Evolutionary conservation across 805 yeast genomes (phyloP), one percentile per base, ranked within the genome.

Genomic region (Sporopachydermia quercuum): DNA sequence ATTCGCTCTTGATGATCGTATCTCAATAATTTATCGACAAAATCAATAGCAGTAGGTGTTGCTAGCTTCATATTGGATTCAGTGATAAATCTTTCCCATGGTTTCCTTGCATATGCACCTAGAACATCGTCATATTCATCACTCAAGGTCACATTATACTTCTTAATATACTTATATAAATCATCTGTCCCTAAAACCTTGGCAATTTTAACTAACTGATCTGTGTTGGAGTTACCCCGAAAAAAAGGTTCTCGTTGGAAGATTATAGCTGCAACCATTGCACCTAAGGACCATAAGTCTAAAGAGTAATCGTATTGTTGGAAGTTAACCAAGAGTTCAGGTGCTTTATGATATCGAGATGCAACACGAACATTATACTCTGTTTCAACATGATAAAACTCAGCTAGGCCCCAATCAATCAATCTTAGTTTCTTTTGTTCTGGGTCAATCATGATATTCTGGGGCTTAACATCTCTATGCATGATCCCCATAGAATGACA

Each of bases 371-470:
- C 96, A 53, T 87, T 87, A 53, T 83, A 87, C 51, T 84, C 94
- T 55, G 75, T 80, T 11, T 85, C 85, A 16, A 84, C 76, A 55
- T 87, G 96, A 54, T 86, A 86, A 55, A 84, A 86, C 57, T 87
- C 96, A 5, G 96, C 96, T 39, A 87, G 62, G 4, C 96, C 96
- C 96, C 96, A 87, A 59, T 87, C 96, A 40, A 87, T 86, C 47
- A 86, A 69, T 46, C 94, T 71, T 49, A 87, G 62, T 71, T 74
- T 57, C 63, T 75, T 47, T 45, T 67, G 70, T 44, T 68, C 62
- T 41, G 83, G 95, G 57, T 87, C 96, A 49, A 87, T 87, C 95
- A 87, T 87, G 46, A 87, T 82, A 58, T 87, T 87, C 52, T 87
- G 94, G 6, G 96, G 96, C 58, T 87, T 87, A 41, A 87, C 95